Conservation (phyloP, 257 asterid species). For the Dorcoceras hygrometricum region DNA sequence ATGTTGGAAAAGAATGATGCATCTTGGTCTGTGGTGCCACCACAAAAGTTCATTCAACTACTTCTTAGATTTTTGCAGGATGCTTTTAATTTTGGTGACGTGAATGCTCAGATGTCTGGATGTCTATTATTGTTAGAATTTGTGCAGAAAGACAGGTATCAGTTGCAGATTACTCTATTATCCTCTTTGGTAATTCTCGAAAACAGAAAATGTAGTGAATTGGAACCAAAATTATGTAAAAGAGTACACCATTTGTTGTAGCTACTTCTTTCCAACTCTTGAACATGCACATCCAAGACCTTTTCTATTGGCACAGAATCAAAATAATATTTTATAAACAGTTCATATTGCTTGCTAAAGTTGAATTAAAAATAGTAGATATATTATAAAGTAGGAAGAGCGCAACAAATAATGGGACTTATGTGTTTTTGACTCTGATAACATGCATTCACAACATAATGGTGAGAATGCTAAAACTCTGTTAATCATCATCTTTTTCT, state of each 20-base stretch:
- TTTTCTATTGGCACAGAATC: neutral
- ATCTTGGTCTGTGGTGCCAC: constrained; percentile 32
- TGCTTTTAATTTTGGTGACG: constrained; percentile 45
- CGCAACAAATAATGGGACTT: too few species aligned
- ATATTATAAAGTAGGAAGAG: too few species aligned
- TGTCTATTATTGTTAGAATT: constrained; percentile 55
- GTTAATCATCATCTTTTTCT: too few species aligned
- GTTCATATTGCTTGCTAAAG: too few species aligned
- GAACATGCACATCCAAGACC: neutral
- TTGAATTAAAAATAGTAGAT: too few species aligned
- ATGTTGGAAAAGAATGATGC: constrained; percentile 33
- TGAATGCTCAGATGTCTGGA: constrained; percentile 65
- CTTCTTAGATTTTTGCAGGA: constrained; percentile 58
- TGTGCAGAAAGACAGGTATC: constrained; percentile 61
- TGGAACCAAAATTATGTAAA: neutral
- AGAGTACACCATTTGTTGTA: neutral
- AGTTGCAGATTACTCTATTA: neutral
- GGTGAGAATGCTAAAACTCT: neutral
- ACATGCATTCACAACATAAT: neutral
- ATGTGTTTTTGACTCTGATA: too few species aligned
- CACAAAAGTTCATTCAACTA: constrained; percentile 33
- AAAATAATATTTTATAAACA: too few species aligned
- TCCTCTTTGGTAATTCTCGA: neutral
- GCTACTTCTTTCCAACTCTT: neutral
- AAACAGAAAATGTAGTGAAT: constrained; percentile 1